Evolutionary conservation across 306 rosid genomes (phyloP).

Genomic region (Fragaria vesca): DNA sequence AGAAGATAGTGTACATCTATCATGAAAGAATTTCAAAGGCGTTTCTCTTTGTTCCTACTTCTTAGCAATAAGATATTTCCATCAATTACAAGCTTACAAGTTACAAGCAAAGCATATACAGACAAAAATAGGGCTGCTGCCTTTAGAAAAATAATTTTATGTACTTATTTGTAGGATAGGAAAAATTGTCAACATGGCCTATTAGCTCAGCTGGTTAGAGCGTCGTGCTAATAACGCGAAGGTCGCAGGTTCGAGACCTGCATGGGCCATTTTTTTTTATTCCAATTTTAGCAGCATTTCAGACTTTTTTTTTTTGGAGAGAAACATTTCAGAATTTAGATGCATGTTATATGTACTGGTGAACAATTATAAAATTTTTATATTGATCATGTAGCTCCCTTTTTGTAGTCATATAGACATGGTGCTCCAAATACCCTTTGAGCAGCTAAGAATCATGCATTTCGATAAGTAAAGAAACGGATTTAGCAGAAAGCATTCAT

Average conservation of each 20-base stretch:
- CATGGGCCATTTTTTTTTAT: slow-evolving; percentile 1
- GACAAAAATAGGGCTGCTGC: not conserved
- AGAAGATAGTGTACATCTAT: not conserved
- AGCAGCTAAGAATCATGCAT: not conserved
- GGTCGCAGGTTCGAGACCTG: slow-evolving; percentile 25
- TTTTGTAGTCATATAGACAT: not conserved
- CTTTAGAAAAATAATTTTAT: not conserved
- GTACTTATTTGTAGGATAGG: too few species aligned
- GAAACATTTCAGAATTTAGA: too few species aligned
- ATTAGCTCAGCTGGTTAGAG: slow-evolving; percentile 21
- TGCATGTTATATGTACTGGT: too few species aligned
- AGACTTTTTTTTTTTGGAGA: too few species aligned
- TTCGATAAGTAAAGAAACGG: not conserved
- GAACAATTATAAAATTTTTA: too few species aligned
- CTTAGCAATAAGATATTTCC: not conserved
- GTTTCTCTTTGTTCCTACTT: not conserved
- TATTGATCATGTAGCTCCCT: too few species aligned
- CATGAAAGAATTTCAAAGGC: not conserved
- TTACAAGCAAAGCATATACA: not conserved
- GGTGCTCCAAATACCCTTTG: not conserved
- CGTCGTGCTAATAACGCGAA: slow-evolving; percentile 13
- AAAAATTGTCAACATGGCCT: not conserved
- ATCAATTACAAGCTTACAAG: not conserved
- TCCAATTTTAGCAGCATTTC: too few species aligned
- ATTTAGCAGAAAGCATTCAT: not conserved